Conservation (phyloP, 352 stramenopile species). For the Globisporangium acanthophoron region DNA sequence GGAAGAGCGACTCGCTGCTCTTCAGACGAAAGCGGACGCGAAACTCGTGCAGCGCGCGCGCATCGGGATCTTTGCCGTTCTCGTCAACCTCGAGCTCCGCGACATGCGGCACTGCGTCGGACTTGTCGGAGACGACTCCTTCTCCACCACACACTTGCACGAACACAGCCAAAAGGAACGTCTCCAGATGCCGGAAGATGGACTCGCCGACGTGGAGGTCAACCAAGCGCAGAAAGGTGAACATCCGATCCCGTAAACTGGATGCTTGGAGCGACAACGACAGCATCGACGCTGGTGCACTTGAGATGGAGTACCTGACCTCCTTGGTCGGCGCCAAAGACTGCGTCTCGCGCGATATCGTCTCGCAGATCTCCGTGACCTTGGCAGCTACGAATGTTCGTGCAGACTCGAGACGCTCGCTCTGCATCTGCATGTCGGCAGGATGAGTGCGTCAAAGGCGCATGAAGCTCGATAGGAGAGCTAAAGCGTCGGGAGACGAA, state of each 20-base stretch:
- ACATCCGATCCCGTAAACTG: slow-evolving; percentile 46
- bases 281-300: slow-evolving; percentile 1
- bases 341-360: slow-evolving; percentile 16
- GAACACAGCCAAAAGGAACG: slow-evolving; percentile 26
- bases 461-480: neutral
- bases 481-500: neutral
- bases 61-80: neutral
- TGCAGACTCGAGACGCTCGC: slow-evolving; percentile 10
- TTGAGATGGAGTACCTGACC: neutral
- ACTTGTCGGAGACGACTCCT: neutral
- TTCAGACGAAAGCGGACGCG: slow-evolving; percentile 2
- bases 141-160: slow-evolving; percentile 26
- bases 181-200: slow-evolving; percentile 28
- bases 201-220: slow-evolving; percentile 42
- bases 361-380: slow-evolving; percentile 17
- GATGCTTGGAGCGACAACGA: slow-evolving; percentile 18
- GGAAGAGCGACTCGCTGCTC: neutral
- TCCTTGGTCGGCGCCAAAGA: slow-evolving; percentile 15
- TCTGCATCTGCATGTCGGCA: slow-evolving; percentile 12
- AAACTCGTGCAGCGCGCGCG: neutral
- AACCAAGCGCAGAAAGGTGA: slow-evolving; percentile 42
- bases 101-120: neutral
- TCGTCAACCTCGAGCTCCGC: neutral
- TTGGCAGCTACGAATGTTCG: slow-evolving; percentile 13
- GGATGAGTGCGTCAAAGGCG: neutral